phyloP scores from a whole-genome alignment of 495 filamentous ascomycete genomes.

The Tuber aestivum region DNA sequence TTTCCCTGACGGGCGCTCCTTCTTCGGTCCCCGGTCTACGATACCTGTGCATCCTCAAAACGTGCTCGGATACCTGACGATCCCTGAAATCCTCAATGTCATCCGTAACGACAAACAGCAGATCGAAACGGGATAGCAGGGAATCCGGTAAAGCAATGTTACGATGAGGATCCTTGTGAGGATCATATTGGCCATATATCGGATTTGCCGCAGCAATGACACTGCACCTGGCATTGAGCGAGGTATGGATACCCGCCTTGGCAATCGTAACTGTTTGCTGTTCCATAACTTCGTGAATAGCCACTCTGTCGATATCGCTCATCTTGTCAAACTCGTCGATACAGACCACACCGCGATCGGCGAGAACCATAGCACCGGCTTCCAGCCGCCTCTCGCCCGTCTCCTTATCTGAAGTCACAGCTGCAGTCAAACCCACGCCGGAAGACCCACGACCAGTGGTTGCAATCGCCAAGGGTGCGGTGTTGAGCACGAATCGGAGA shows the following conservation, averaged over 20 bases:
- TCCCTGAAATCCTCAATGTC: conserved; percentile 93
- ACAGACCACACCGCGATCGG: conserved; percentile 93
- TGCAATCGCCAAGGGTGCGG: conserved; percentile 91
- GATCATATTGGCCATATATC: conserved; percentile 96
- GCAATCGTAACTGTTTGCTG: conserved; percentile 99
- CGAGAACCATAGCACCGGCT: conserved; percentile 98
- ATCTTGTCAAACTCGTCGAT: conserved; percentile 99
- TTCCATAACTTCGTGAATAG: conserved; percentile 99
- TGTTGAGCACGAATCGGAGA: conserved; percentile 95
- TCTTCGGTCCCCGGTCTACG: conserved; percentile 91
- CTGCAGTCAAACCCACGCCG: conserved; percentile 94
- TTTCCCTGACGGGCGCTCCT: conserved; percentile 89
- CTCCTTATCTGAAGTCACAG: conserved; percentile 94
- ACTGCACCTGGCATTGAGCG: conserved; percentile 92
- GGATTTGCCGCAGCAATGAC: conserved; percentile 96
- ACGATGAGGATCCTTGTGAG: conserved; percentile 95
- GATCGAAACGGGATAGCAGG: conserved; percentile 95
- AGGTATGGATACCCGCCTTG: conserved; percentile 97
- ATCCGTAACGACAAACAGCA: conserved; percentile 95
- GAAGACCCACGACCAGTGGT: conserved; percentile 97
- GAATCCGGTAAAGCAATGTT: conserved; percentile 98
- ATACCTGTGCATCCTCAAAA: conserved; percentile 95
- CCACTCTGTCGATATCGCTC: conserved; percentile 95
- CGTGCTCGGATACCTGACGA: conserved; percentile 88
- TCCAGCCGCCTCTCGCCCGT: conserved; percentile 92